Evolutionary conservation across 148 eudicot species (phyloP).

Genomic region (Linanthus parryae): DNA sequence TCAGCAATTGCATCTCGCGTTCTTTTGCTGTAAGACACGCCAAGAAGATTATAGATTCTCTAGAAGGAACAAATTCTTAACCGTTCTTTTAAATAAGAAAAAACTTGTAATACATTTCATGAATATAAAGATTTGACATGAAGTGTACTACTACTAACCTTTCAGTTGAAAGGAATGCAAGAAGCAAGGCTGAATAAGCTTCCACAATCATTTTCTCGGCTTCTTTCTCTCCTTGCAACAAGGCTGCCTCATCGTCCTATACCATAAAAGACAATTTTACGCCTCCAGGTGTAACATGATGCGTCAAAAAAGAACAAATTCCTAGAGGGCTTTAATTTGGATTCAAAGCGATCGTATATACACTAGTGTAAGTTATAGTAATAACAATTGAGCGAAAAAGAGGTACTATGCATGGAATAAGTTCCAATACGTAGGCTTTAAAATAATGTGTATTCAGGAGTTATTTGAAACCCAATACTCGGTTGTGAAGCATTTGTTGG

Average conservation of each 20-base stretch:
- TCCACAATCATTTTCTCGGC: constrained; percentile 97
- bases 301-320: no score
- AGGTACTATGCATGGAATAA: no score
- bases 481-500: no score
- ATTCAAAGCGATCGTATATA: no score
- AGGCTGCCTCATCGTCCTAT: constrained; percentile 74
- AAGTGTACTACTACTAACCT: constrained; percentile 56
- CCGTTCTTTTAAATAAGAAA: constrained; percentile 2
- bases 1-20: constrained; percentile 63
- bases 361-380: no score
- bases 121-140: not conserved
- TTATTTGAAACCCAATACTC: no score
- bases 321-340: no score
- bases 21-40: constrained; percentile 44
- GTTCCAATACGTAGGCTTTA: no score
- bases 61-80: constrained; percentile 3
- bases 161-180: constrained; percentile 91
- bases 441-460: no score
- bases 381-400: no score
- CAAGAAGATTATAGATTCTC: constrained; percentile 5
- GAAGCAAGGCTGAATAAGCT: constrained; percentile 89
- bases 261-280: constrained; percentile 9
- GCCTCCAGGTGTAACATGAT: no score
- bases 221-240: constrained; percentile 89
- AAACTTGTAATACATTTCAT: not conserved